Conservation (phyloP, 78 protist genomes). For the Guillardia theta region DNA sequence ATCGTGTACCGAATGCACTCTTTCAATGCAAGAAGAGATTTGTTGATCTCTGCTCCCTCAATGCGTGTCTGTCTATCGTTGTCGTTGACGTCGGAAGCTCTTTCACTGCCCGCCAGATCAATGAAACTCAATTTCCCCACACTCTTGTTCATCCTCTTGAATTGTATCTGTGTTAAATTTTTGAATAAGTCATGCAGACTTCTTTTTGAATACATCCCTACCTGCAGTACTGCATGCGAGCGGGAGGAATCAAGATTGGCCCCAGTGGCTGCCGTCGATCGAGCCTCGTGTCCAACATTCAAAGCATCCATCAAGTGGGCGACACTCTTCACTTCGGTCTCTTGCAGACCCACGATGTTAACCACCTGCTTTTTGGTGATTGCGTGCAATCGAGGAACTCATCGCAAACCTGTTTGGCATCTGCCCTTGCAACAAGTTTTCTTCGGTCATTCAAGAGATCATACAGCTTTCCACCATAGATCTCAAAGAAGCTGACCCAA, state of each 20-base stretch:
- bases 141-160: not conserved
- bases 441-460: conserved; percentile 38
- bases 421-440: conserved; percentile 26
- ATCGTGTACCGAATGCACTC: conserved; percentile 42
- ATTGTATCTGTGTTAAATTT: not conserved
- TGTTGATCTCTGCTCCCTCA: conserved; percentile 96
- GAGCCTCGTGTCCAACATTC: not conserved
- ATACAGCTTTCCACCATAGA: conserved; percentile 39
- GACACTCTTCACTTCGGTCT: not conserved
- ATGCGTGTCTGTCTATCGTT: conserved; percentile 37
- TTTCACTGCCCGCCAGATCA: conserved; percentile 37
- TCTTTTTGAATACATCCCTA: no score
- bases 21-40: conserved; percentile 53
- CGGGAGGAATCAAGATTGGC: conserved; percentile 42
- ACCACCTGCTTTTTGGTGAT: not conserved
- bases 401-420: conserved; percentile 24
- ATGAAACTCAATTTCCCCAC: not conserved
- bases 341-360: conserved; percentile 16
- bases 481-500: conserved; percentile 42
- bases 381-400: no score
- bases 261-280: conserved; percentile 37
- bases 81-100: conserved; percentile 37
- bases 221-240: conserved; percentile 24
- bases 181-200: no score
- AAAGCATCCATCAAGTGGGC: not conserved